Evolutionary conservation across 768 basidiomycete species (phyloP), one percentile per base, ranked within the genome.

Genomic region (Agrocybe pediades): DNA sequence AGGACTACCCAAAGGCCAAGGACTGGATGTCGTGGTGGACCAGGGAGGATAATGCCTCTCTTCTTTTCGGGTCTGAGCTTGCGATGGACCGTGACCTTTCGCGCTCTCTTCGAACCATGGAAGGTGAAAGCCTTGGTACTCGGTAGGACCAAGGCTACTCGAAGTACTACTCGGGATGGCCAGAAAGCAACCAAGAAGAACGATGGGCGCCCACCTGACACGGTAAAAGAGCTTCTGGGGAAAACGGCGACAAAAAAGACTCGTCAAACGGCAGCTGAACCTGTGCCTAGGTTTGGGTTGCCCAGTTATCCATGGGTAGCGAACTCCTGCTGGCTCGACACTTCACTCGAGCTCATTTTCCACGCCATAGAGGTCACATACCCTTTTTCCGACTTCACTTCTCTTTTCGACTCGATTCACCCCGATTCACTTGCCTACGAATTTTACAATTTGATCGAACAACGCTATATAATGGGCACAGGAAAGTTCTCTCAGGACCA

Each of bases 21-120:
- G 16, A 24, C 3, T 73, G 73, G 72, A 33, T 71, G 16, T 21
- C 41, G 0, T 75, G 72, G 72, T 75, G 69, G 71, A 7, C 29
- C 15, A 6, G 29, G 29, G 29, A 30, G 6, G 29, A 30, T 30
- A 30, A 30, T 30, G 44, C 51, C 1, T 39, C 51, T 2, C 45
- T 53, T 29, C 33, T 53, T 2, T 62, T 57, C 43, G 27, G 21
- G n/a, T 59, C 61, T 1, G 49, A 62, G 33, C 49, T 45, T 2
- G 33, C 43, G n/a, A 57, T 62, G 55, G 61, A 60, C n/a, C 20
- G 29, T 9, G 40, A 36, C 13, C 25, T 63, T 9, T 55, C 54
- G 54, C 21, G 53, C 7, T 29, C 20, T 8, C 24, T 55, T 16
- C 54, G 59, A 62, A 20, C 46, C 16, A 0, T 62, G 61, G 59